phyloP scores from a whole-genome alignment of 306 rosid genomes.

The Delonix regia region DNA sequence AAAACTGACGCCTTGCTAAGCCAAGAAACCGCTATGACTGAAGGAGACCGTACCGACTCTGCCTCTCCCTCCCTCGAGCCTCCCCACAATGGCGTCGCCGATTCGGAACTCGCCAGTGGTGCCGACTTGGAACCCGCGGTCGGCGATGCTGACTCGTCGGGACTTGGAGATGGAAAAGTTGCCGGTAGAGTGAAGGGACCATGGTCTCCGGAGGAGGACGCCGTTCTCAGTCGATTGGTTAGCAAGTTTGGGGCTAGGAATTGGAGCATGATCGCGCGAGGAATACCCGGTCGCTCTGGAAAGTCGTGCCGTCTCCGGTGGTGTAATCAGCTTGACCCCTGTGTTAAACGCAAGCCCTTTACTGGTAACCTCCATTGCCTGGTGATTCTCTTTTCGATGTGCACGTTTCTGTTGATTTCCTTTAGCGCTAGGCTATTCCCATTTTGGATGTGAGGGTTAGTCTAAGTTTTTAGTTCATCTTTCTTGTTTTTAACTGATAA shows the following conservation, averaged over 20 bases:
- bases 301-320: conserved; percentile 92
- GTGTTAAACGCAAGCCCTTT: conserved; percentile 81
- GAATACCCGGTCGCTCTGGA: conserved; percentile 76
- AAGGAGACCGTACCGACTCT: conserved; percentile 3
- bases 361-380: conserved; percentile 48
- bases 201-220: conserved; percentile 67
- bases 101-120: background rate
- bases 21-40: conserved; percentile 10
- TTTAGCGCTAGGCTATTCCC: background rate
- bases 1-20: background rate
- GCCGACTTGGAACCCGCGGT: background rate
- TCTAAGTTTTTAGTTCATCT: background rate
- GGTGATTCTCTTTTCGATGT: background rate
- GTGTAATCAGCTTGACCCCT: conserved; percentile 86
- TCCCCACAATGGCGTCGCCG: conserved; percentile 23
- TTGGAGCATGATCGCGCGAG: conserved; percentile 81
- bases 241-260: conserved; percentile 76
- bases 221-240: conserved; percentile 56
- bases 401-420: background rate
- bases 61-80: conserved; percentile 4
- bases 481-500: background rate
- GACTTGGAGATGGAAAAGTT: background rate
- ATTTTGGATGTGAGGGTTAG: background rate
- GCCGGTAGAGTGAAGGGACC: conserved; percentile 67
- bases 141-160: conserved; percentile 16